A percentile compares a stretch with the other conserved stretches of the same genome.
These are phyloP conservation scores for Hyphopichia fennica DNA, from an alignment of 1,139 yeast genomes.

Conservation along the genomic window DNA sequence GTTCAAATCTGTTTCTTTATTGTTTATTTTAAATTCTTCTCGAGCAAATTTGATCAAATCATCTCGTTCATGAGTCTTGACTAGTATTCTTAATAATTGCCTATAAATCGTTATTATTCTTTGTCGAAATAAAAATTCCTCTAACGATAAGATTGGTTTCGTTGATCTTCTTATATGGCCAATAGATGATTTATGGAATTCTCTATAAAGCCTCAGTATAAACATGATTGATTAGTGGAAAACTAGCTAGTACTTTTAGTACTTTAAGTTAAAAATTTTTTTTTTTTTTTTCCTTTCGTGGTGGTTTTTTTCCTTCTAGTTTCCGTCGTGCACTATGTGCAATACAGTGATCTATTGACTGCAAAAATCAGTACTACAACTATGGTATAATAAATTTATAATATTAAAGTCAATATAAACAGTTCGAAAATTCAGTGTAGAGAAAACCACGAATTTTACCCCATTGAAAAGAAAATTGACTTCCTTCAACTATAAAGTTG, in stretches of 20 bases:
- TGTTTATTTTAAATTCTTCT: conserved; percentile 33
- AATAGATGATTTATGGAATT: too few species aligned
- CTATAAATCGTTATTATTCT: conserved; percentile 34
- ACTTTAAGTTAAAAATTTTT: too few species aligned
- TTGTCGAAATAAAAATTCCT: conserved; percentile 43
- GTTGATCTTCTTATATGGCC: neutral
- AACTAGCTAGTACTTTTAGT: too few species aligned
- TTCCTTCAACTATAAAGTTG: too few species aligned
- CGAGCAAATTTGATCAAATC: conserved; percentile 35
- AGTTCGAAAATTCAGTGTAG: neutral
- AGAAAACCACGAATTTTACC: neutral
- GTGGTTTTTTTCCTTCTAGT: too few species aligned
- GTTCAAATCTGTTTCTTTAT: conserved; percentile 28
- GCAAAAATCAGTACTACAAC: too few species aligned
- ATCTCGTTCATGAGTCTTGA: conserved; percentile 36
- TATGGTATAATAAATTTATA: too few species aligned
- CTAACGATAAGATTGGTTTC: conserved; percentile 26
- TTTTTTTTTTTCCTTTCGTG: too few species aligned
- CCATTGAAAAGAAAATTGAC: neutral
- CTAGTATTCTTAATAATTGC: conserved; percentile 31
- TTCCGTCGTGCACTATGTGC: too few species aligned
- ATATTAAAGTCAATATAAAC: neutral
- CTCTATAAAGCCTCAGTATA: too few species aligned
- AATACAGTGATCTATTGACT: too few species aligned
- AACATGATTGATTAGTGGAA: too few species aligned